Evolutionary conservation across 116 monocot genomes (phyloP).

Genomic region (Phalaenopsis hybrid): DNA sequence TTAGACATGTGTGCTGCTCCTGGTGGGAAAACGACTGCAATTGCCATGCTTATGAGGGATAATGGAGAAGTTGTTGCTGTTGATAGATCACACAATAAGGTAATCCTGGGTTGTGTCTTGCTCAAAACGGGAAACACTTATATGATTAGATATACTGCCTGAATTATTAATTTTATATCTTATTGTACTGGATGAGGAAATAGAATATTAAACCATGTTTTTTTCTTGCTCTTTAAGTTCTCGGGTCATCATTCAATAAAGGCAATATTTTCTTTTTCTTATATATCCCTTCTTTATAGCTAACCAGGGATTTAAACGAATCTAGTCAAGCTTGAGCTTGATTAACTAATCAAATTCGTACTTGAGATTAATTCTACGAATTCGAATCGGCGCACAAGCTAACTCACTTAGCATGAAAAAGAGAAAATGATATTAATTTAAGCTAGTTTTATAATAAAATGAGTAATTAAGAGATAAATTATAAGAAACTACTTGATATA

Average conservation of each 20-base stretch:
- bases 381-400: too few species aligned
- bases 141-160: background rate
- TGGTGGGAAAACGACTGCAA: conserved; percentile 97
- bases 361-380: too few species aligned
- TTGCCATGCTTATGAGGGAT: conserved; percentile 90
- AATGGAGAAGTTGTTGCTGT: conserved; percentile 79
- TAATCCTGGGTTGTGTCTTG: conserved; percentile 12
- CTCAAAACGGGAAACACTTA: background rate
- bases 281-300: background rate
- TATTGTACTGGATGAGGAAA: background rate
- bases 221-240: background rate
- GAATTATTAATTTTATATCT: background rate
- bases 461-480: too few species aligned
- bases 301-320: background rate
- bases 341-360: too few species aligned
- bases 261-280: background rate
- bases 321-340: too few species aligned
- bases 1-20: conserved; percentile 99
- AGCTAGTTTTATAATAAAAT: too few species aligned
- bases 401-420: too few species aligned
- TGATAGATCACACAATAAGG: conserved; percentile 99
- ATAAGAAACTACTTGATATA: too few species aligned
- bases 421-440: too few species aligned
- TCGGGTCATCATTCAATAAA: background rate
- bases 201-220: background rate